A percentile compares a stretch with the other conserved stretches of the same genome.
Conservation (phyloP, 73 alveolate genomes). For the Durusdinium trenchii region DNA sequence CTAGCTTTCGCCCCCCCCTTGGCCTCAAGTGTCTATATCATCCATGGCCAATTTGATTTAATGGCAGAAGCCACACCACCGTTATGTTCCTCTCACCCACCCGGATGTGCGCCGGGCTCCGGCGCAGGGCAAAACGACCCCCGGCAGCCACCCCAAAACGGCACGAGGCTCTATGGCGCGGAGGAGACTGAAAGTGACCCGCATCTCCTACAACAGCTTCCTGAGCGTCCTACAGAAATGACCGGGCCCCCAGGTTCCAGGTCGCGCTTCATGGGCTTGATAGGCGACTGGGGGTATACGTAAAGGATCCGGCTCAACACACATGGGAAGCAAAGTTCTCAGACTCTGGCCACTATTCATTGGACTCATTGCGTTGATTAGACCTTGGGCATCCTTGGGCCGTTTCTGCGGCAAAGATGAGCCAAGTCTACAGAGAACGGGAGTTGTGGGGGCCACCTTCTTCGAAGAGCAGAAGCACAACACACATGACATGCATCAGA, state of each 20-base stretch:
- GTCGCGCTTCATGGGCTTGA: neutral
- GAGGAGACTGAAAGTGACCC: neutral
- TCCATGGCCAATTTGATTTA: neutral
- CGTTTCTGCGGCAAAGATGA: neutral
- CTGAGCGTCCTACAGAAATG: constrained; percentile 35
- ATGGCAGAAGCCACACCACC: neutral
- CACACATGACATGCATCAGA: neutral
- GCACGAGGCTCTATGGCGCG: neutral
- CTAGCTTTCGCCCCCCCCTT: too few species aligned
- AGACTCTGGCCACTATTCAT: neutral
- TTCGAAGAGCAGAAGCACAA: neutral
- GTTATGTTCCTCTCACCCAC: neutral
- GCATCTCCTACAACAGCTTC: constrained; percentile 42
- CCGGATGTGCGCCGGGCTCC: neutral
- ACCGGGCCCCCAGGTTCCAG: constrained; percentile 27
- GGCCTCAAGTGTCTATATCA: too few species aligned
- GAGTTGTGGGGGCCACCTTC: too few species aligned
- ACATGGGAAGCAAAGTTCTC: too few species aligned
- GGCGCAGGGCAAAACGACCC: neutral
- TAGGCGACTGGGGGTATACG: neutral
- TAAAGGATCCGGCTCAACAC: neutral
- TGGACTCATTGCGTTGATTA: neutral
- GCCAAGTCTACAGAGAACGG: neutral
- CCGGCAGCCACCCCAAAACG: neutral
- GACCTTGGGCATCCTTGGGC: neutral